These are phyloP conservation scores for Aspergillus ibericus DNA, from an alignment of 2,329 filamentous ascomycete genomes.

Conservation along the genomic window DNA sequence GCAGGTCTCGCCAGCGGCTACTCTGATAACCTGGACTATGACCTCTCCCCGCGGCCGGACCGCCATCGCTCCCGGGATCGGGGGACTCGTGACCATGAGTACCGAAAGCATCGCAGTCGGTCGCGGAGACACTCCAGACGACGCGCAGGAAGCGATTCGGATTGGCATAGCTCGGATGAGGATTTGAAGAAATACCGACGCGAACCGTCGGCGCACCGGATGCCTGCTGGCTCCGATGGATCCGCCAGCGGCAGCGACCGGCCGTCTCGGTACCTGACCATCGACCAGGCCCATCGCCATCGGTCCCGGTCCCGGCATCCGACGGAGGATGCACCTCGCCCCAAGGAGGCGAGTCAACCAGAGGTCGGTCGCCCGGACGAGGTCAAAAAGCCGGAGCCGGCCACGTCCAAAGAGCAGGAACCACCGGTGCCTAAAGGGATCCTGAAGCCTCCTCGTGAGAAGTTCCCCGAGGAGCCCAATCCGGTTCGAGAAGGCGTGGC, in stretches of 20 bases:
- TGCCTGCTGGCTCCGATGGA: slow-evolving; percentile 28
- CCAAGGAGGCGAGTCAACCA: slow-evolving; percentile 21
- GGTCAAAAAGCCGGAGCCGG: slow-evolving; percentile 27
- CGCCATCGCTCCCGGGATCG: slow-evolving; percentile 26
- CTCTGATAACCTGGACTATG: slow-evolving; percentile 33
- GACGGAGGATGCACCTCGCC: slow-evolving; percentile 15
- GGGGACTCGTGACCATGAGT: slow-evolving; percentile 15
- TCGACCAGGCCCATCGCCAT: slow-evolving; percentile 23
- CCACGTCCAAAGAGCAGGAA: slow-evolving; percentile 57
- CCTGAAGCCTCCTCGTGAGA: slow-evolving; percentile 74
- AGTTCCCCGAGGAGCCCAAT: slow-evolving; percentile 84
- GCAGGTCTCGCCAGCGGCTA: slow-evolving; percentile 39
- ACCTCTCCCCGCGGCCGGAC: slow-evolving; percentile 24
- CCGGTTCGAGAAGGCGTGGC: slow-evolving; percentile 86
- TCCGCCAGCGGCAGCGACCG: slow-evolving; percentile 23
- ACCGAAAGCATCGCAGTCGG: slow-evolving; percentile 22
- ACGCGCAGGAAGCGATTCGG: slow-evolving; percentile 27
- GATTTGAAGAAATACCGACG: slow-evolving; percentile 33
- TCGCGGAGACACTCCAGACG: slow-evolving; percentile 26
- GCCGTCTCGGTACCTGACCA: slow-evolving; percentile 17
- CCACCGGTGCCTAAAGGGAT: slow-evolving; percentile 71
- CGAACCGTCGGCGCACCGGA: slow-evolving; percentile 28
- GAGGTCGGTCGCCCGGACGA: slow-evolving; percentile 24
- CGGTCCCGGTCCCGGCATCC: slow-evolving; percentile 27
- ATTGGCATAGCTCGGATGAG: slow-evolving; percentile 34